Evolutionary conservation across 2,329 filamentous ascomycete genomes (phyloP).

Genomic region (Ilyonectria robusta): DNA sequence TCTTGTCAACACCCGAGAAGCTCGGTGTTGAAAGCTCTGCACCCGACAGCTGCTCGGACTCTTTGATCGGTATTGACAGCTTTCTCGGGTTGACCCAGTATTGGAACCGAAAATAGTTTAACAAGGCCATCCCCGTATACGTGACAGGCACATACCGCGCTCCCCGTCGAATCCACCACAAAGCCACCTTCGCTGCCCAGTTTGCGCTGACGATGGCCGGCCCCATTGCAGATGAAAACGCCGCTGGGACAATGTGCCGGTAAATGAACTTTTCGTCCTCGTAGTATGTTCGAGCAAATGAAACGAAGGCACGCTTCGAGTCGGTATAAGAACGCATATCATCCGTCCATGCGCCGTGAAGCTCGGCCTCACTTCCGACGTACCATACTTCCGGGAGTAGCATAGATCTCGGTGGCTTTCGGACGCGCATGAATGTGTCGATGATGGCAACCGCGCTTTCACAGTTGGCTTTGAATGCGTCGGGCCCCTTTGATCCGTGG

Average conservation of each 20-base stretch:
- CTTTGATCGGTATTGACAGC: neutral
- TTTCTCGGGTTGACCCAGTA: neutral
- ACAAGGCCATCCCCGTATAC: neutral
- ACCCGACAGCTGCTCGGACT: neutral
- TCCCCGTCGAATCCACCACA: neutral
- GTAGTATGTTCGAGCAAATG: neutral
- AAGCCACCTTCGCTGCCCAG: neutral
- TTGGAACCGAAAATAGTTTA: neutral
- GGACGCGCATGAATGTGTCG: neutral
- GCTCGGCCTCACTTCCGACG: neutral
- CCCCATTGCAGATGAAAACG: neutral
- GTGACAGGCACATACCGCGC: neutral
- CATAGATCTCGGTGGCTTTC: neutral
- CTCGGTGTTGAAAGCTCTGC: neutral
- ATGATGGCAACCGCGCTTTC: neutral
- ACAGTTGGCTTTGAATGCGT: neutral
- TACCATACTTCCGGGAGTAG: neutral
- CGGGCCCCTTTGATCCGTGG: neutral
- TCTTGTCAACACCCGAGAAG: neutral
- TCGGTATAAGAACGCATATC: neutral
- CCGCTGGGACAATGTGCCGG: neutral
- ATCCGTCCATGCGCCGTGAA: neutral
- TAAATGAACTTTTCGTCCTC: neutral
- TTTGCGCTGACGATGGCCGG: neutral
- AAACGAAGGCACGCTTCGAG: neutral